Percentiles rank a stretch among this genome's conserved stretches.
These are phyloP conservation scores for Cladosporium phlei DNA, from an alignment of 2,329 filamentous ascomycete genomes.

Conservation along the genomic window DNA sequence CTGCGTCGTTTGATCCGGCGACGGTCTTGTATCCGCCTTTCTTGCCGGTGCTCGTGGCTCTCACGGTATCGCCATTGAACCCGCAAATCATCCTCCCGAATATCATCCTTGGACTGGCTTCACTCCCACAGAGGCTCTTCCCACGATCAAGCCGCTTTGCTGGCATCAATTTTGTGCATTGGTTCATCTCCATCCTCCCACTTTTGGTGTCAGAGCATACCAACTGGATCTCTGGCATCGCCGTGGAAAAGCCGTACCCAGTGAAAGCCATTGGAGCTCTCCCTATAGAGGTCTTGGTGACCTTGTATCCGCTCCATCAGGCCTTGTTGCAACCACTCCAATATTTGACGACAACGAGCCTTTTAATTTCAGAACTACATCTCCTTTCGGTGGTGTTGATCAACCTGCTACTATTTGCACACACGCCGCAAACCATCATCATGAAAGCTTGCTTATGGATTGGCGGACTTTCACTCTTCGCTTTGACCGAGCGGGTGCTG, in stretches of 20 bases:
- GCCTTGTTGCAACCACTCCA: constrained; percentile 68
- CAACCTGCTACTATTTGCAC: constrained; percentile 71
- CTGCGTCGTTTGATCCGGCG: constrained; percentile 80
- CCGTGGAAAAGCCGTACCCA: constrained; percentile 16
- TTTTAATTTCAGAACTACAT: constrained; percentile 81
- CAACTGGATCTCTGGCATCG: constrained; percentile 32
- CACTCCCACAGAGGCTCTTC: constrained; percentile 68
- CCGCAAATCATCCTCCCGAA: constrained; percentile 66
- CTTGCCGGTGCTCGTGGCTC: constrained; percentile 69
- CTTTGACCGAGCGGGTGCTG: constrained; percentile 69
- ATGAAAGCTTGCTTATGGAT: constrained; percentile 44
- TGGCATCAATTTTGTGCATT: constrained; percentile 66
- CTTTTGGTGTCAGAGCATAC: constrained; percentile 48
- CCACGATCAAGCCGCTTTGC: constrained; percentile 56
- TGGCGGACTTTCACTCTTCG: constrained; percentile 69
- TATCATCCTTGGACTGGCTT: constrained; percentile 72
- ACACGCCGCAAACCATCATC: constrained; percentile 52
- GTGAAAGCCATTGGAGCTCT: background rate
- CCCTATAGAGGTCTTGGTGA: constrained; percentile 50
- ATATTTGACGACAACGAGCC: constrained; percentile 80
- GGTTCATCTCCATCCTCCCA: constrained; percentile 70
- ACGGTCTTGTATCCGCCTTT: constrained; percentile 80
- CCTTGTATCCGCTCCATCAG: constrained; percentile 80
- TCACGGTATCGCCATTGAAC: constrained; percentile 64
- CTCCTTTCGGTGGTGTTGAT: constrained; percentile 78